phyloP scores from a whole-genome alignment of 345 rosid genomes.

The Aquilaria sinensis region DNA sequence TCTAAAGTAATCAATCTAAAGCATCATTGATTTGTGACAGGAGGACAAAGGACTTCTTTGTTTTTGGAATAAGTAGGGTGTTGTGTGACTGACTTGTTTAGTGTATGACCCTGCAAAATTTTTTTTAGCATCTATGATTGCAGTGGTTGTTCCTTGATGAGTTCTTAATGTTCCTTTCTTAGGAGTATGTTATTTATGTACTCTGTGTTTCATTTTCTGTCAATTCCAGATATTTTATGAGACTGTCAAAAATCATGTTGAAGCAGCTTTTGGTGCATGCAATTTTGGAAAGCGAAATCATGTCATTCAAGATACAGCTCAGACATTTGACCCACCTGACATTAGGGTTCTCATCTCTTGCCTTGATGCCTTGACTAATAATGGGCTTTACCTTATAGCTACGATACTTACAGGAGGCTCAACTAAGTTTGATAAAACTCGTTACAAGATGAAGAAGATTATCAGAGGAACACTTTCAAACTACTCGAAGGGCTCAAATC shows the following conservation, averaged over 20 bases:
- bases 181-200: not conserved
- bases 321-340: slow-evolving; percentile 21
- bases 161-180: not conserved
- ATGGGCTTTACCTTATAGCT: slow-evolving; percentile 55
- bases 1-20: no score
- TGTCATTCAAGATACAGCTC: slow-evolving; percentile 14
- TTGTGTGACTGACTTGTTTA: no score
- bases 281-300: slow-evolving; percentile 19
- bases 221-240: slow-evolving; percentile 55
- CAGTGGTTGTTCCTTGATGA: no score
- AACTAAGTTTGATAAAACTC: slow-evolving; percentile 41
- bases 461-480: slow-evolving; percentile 36
- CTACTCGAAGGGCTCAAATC: slow-evolving; percentile 18
- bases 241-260: slow-evolving; percentile 41
- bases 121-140: no score
- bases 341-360: slow-evolving; percentile 26
- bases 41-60: no score
- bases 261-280: slow-evolving; percentile 51
- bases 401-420: slow-evolving; percentile 43
- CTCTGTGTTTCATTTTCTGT: not conserved
- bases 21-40: no score
- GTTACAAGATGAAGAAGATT: slow-evolving; percentile 44
- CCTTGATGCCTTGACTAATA: slow-evolving; percentile 52
- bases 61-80: no score
- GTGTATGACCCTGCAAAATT: no score